A percentile compares a stretch with the other conserved stretches of the same genome.
phyloP scores from a whole-genome alignment of 2,329 filamentous ascomycete species.

The Anisogramma anomala region DNA sequence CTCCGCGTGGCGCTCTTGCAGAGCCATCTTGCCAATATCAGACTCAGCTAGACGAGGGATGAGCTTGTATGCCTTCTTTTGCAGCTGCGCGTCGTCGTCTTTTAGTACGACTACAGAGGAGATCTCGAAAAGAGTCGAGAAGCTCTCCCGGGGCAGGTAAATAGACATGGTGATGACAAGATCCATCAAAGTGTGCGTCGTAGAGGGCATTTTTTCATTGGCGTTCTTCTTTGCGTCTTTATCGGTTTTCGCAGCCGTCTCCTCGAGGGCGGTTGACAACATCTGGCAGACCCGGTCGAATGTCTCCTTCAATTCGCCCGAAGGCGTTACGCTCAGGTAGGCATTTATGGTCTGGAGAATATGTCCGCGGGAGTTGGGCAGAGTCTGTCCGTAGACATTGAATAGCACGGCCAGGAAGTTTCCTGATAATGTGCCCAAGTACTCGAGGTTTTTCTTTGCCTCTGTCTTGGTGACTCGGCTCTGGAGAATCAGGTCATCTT shows the following conservation, averaged over 20 bases:
- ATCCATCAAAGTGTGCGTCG: slow-evolving; percentile 90
- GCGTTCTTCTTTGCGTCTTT: slow-evolving; percentile 53
- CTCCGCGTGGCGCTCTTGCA: slow-evolving; percentile 63
- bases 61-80: slow-evolving; percentile 98
- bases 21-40: slow-evolving; percentile 61
- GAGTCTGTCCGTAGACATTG: slow-evolving; percentile 94
- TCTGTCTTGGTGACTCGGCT: slow-evolving; percentile 63
- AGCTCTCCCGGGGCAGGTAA: slow-evolving; percentile 81
- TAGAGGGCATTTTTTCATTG: slow-evolving; percentile 72
- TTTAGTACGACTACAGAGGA: slow-evolving; percentile 72
- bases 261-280: slow-evolving; percentile 59
- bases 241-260: slow-evolving; percentile 39
- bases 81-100: slow-evolving; percentile 76
- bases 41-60: slow-evolving; percentile 84
- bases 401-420: slow-evolving; percentile 96
- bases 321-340: slow-evolving; percentile 78
- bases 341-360: slow-evolving; percentile 92
- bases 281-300: slow-evolving; percentile 79
- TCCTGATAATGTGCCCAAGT: slow-evolving; percentile 66
- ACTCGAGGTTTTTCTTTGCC: slow-evolving; percentile 69
- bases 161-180: slow-evolving; percentile 91
- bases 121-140: slow-evolving; percentile 74
- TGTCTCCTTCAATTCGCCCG: slow-evolving; percentile 68
- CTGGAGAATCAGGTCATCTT: slow-evolving; percentile 65
- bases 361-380: slow-evolving; percentile 81